Percentiles rank a stretch among this genome's conserved stretches.
These are phyloP conservation scores for Fagopyrum homotropicum DNA, from an alignment of 148 eudicot species.

Conservation along the genomic window DNA sequence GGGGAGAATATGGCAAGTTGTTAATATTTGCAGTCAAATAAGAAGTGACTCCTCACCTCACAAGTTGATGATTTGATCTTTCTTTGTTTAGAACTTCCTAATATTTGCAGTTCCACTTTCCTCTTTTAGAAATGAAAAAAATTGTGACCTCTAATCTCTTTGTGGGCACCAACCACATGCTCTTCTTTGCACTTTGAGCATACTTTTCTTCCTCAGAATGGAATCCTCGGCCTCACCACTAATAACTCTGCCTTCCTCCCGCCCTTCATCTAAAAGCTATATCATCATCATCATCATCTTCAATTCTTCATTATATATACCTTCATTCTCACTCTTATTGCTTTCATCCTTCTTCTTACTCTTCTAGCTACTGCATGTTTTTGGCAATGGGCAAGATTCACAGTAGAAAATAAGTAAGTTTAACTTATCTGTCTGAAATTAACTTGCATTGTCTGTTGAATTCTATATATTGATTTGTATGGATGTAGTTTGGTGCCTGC, in stretches of 20 bases:
- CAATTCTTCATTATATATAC: too few relatives aligned
- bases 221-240: too few relatives aligned
- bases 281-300: too few relatives aligned
- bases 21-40: too few relatives aligned
- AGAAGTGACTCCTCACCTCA: too few relatives aligned
- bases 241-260: too few relatives aligned
- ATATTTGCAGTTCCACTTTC: background rate
- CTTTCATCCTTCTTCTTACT: background rate
- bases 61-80: too few relatives aligned
- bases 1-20: too few relatives aligned
- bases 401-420: slow-evolving; percentile 21
- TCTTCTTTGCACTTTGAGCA: background rate
- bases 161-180: background rate
- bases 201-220: background rate
- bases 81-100: background rate
- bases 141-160: background rate
- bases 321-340: background rate
- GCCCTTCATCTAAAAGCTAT: too few relatives aligned
- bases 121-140: too few relatives aligned
- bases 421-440: background rate
- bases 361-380: background rate
- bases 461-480: background rate
- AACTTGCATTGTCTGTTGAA: background rate
- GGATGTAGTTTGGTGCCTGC: slow-evolving; percentile 55
- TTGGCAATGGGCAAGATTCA: background rate